phyloP scores from a whole-genome alignment of 192 early-diverging fungal genomes.

The Backusella parvicylindrica region DNA sequence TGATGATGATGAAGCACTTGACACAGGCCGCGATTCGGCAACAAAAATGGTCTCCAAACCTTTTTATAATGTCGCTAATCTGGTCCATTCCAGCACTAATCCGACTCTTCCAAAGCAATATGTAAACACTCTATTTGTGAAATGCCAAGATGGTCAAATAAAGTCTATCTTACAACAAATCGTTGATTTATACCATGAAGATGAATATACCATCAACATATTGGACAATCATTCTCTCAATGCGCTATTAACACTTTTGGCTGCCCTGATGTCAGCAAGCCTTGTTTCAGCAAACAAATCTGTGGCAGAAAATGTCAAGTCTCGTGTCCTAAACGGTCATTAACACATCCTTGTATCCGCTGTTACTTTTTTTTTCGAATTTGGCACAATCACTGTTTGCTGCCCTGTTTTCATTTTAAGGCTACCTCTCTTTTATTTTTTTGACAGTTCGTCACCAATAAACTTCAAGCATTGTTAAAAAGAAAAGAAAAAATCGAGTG shows the following conservation, averaged over 20 bases:
- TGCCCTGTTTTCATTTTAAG: too few relatives aligned
- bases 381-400: too few relatives aligned
- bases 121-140: neutral
- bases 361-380: too few relatives aligned
- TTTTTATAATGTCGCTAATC: neutral
- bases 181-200: slow-evolving; percentile 5
- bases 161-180: slow-evolving; percentile 4
- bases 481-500: too few relatives aligned
- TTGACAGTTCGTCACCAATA: too few relatives aligned
- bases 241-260: neutral
- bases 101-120: neutral
- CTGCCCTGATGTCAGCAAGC: slow-evolving; percentile 8
- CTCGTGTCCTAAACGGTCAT: neutral
- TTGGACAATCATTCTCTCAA: slow-evolving; percentile 1
- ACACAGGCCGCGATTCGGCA: slow-evolving; percentile 6
- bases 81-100: slow-evolving; percentile 1
- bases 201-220: slow-evolving; percentile 1
- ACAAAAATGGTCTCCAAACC: slow-evolving; percentile 6
- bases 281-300: slow-evolving; percentile 12
- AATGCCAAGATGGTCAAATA: slow-evolving; percentile 11
- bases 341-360: neutral
- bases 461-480: too few relatives aligned
- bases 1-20: neutral
- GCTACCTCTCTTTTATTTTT: too few relatives aligned
- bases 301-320: slow-evolving; percentile 13